phyloP scores from a whole-genome alignment of 208 protist genomes.

The Wallacemonas sp. region DNA sequence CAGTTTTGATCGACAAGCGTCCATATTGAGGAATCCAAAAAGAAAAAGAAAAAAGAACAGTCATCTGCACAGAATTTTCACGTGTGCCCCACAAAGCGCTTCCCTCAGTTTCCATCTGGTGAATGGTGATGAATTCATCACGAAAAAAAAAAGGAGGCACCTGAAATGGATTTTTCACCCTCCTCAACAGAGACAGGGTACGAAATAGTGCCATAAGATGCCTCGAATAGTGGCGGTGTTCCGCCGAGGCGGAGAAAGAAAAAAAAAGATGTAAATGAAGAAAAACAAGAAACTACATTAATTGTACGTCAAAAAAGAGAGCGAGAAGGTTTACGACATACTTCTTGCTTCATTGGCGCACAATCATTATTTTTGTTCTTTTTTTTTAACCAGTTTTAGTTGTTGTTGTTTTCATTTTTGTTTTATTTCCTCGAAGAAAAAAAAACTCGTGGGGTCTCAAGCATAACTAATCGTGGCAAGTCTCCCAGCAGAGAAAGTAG shows the following conservation, averaged over 20 bases:
- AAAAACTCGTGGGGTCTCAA: neutral
- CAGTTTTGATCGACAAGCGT: neutral
- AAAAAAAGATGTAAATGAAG: constrained; percentile 17
- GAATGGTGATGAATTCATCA: neutral
- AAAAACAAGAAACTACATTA: constrained; percentile 5
- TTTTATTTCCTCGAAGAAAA: neutral
- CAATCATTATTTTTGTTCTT: neutral
- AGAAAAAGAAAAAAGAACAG: constrained; percentile 3
- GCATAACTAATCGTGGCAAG: neutral
- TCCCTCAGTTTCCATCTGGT: neutral
- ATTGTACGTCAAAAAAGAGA: neutral
- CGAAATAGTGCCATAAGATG: constrained; percentile 1
- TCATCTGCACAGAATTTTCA: neutral
- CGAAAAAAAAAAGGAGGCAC: constrained; percentile 14
- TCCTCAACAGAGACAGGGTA: neutral
- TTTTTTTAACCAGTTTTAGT: neutral
- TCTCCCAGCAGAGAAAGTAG: neutral
- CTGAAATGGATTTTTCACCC: neutral
- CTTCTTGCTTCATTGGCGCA: neutral
- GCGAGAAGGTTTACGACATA: neutral
- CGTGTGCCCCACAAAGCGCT: neutral
- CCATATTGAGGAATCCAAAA: neutral
- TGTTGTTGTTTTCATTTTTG: neutral
- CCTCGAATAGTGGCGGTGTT: neutral
- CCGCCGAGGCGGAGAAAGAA: neutral